A percentile compares a stretch with the other conserved stretches of the same genome.
phyloP scores from a whole-genome alignment of 2,329 filamentous ascomycete genomes.

The Tolypocladium paradoxum region DNA sequence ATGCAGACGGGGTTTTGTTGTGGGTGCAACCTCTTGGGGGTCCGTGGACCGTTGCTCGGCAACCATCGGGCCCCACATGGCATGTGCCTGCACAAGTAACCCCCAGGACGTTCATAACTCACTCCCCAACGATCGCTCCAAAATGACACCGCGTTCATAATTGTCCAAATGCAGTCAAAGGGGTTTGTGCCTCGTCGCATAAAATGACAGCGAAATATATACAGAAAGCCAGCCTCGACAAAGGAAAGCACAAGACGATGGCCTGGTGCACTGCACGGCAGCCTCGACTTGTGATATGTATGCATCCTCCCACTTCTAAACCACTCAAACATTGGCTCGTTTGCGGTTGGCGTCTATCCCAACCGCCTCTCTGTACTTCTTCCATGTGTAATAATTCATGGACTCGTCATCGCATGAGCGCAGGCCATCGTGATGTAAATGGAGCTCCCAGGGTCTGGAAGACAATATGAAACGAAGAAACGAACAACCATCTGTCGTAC shows the following conservation, averaged over 20 bases:
- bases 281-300: not conserved
- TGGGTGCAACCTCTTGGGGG: slow-evolving; percentile 1
- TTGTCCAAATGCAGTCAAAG: not conserved
- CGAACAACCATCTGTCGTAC: not conserved
- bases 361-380: not conserved
- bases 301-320: not conserved
- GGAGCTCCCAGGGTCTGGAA: not conserved
- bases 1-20: slow-evolving; percentile 4
- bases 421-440: not conserved
- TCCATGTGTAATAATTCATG: not conserved
- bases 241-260: not conserved
- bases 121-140: not conserved
- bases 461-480: slow-evolving; percentile 2
- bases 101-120: too few species aligned
- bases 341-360: not conserved
- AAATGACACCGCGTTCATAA: too few species aligned
- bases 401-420: not conserved
- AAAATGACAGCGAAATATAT: not conserved
- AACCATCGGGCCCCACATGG: slow-evolving; percentile 3
- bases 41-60: slow-evolving; percentile 7
- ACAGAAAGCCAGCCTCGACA: not conserved
- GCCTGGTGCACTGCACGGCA: not conserved
- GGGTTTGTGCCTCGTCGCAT: not conserved
- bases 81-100: too few species aligned
- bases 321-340: not conserved